Evolutionary conservation across 192 early-diverging fungal species (phyloP).

Genomic region (Coemansia sp.): DNA sequence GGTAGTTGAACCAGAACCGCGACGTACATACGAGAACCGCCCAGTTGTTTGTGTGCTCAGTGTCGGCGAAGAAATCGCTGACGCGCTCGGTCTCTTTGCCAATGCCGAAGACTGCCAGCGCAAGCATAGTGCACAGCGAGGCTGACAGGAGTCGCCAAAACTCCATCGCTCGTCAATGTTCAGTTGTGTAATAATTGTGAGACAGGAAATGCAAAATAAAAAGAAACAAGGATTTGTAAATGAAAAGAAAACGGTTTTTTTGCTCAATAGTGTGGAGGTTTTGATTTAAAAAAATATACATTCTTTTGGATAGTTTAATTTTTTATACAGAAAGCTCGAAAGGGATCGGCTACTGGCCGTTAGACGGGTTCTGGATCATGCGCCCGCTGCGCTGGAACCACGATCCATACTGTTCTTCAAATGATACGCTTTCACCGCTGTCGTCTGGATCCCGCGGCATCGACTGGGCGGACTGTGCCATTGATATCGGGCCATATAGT

Average conservation of each 20-base stretch:
- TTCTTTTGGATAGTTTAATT: too few relatives aligned
- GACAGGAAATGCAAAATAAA: not conserved
- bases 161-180: not conserved
- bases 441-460: constrained; percentile 3
- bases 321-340: too few relatives aligned
- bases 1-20: constrained; percentile 99
- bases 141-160: not conserved
- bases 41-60: constrained; percentile 96
- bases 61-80: constrained; percentile 63
- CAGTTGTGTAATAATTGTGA: constrained; percentile 1
- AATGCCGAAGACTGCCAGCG: not conserved
- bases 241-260: too few relatives aligned
- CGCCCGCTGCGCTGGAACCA: constrained; percentile 41
- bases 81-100: constrained; percentile 21
- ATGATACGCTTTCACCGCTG: constrained; percentile 10
- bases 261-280: too few relatives aligned
- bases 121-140: not conserved
- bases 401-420: constrained; percentile 54
- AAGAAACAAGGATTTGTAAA: not conserved
- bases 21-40: constrained; percentile 97
- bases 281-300: too few relatives aligned
- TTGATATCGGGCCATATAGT: not conserved
- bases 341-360: not conserved
- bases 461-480: not conserved
- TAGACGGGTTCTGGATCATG: constrained; percentile 23